Percentiles rank a stretch among this genome's conserved stretches.
These are phyloP conservation scores for Nicotiana benthamiana DNA, from an alignment of 257 asterid genomes.

Conservation along the genomic window DNA sequence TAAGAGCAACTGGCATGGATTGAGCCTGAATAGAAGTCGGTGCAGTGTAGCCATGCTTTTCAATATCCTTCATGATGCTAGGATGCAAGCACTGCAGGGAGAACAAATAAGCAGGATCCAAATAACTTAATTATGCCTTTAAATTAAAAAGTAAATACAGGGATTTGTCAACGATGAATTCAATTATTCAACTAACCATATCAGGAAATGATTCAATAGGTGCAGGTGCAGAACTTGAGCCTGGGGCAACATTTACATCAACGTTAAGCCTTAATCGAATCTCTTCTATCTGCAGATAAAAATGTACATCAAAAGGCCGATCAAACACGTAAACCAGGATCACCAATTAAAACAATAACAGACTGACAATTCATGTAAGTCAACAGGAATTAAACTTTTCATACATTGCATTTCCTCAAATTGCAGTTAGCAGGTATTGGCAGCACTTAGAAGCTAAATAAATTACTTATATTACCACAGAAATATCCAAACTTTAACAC, in stretches of 20 bases:
- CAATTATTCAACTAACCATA: constrained; percentile 46
- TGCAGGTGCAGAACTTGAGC: constrained; percentile 57
- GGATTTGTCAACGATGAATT: background rate
- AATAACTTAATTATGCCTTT: background rate
- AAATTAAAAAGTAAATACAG: background rate
- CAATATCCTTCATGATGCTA: constrained; percentile 70
- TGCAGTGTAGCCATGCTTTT: constrained; percentile 66
- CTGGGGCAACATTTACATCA: constrained; percentile 62
- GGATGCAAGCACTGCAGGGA: constrained; percentile 56
- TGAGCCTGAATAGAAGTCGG: constrained; percentile 92
- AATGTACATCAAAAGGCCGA: background rate
- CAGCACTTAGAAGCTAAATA: background rate
- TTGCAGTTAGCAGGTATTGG: background rate
- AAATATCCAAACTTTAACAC: background rate
- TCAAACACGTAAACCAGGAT: background rate
- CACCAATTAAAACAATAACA: too few species aligned
- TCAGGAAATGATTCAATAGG: constrained; percentile 76
- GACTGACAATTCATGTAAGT: background rate
- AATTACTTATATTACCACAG: background rate
- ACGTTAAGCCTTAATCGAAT: constrained; percentile 71
- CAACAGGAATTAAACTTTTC: background rate
- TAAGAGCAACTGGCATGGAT: constrained; percentile 86
- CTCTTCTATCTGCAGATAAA: constrained; percentile 56
- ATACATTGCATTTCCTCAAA: background rate
- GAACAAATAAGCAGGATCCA: background rate